Percentiles rank a stretch among this genome's conserved stretches.
Conservation (phyloP, 192 early-diverging fungal genomes). For the Dissophora globulifera region DNA sequence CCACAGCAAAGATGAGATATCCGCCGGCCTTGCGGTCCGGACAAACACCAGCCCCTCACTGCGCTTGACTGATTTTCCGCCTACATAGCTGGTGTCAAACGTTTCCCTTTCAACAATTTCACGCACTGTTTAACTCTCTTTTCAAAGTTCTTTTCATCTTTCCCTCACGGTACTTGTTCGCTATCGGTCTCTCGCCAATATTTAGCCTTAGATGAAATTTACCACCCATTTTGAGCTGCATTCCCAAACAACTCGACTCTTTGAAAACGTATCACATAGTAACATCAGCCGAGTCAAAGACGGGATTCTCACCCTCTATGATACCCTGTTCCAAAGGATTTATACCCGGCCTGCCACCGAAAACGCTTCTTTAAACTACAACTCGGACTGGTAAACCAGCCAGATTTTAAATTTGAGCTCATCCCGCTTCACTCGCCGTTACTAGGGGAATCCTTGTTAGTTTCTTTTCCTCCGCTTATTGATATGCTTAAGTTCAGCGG, state of each 20-base stretch:
- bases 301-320: constrained; percentile 83
- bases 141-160: constrained; percentile 88
- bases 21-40: constrained; percentile 42
- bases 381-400: constrained; percentile 57
- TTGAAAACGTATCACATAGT: constrained; percentile 67
- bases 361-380: constrained; percentile 73
- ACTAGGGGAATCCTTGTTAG: constrained; percentile 83
- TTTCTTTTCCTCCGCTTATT: constrained; percentile 88
- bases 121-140: constrained; percentile 86
- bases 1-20: constrained; percentile 35
- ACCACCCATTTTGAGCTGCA: constrained; percentile 81
- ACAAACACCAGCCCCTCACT: constrained; percentile 22
- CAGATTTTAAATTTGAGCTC: constrained; percentile 76
- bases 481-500: constrained; percentile 86
- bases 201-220: constrained; percentile 86
- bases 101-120: constrained; percentile 87
- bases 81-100: constrained; percentile 67
- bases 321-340: constrained; percentile 76
- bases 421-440: constrained; percentile 82
- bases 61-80: constrained; percentile 56
- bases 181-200: constrained; percentile 88
- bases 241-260: constrained; percentile 83
- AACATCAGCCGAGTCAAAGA: constrained; percentile 50
- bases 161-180: constrained; percentile 90
- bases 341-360: constrained; percentile 53